A percentile compares a stretch with the other conserved stretches of the same genome.
These are phyloP conservation scores for Suillus bovinus DNA, from an alignment of 768 basidiomycete genomes.

Conservation along the genomic window DNA sequence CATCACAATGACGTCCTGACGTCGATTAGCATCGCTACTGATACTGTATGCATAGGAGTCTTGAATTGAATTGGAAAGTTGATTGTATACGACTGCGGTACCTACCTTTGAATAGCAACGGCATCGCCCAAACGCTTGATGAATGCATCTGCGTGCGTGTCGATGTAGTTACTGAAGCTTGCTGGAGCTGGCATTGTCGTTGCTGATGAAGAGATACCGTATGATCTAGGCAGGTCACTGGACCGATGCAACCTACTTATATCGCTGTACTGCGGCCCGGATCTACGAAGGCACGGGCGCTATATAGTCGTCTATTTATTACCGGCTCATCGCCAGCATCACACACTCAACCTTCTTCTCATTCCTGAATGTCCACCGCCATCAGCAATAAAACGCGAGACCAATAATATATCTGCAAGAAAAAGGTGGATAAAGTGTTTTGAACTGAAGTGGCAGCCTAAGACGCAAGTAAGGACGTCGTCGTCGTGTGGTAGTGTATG, in stretches of 20 bases:
- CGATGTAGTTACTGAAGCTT: constrained; percentile 52
- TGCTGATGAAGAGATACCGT: neutral
- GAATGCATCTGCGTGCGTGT: constrained; percentile 69
- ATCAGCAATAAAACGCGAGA: neutral
- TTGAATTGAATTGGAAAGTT: constrained; percentile 6
- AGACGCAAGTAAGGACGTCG: neutral
- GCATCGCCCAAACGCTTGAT: constrained; percentile 79
- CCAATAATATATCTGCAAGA: constrained; percentile 2
- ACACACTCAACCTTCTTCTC: neutral
- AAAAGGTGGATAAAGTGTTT: neutral
- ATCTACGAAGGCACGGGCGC: neutral
- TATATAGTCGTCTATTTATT: neutral
- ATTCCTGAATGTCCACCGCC: neutral
- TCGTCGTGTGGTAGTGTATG: constrained; percentile 1
- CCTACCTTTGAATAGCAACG: constrained; percentile 78
- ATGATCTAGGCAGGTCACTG: neutral
- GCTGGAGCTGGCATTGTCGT: constrained; percentile 35
- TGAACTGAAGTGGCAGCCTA: neutral
- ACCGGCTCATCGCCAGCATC: neutral
- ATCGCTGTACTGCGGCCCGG: neutral
- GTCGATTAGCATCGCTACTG: constrained; percentile 67
- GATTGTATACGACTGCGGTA: constrained; percentile 11
- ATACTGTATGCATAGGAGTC: constrained; percentile 43
- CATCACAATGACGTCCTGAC: constrained; percentile 84
- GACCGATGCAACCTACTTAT: neutral